Evolutionary conservation across 2,329 filamentous ascomycete genomes (phyloP), one percentile per base, ranked within the genome.

Genomic region (Monosporascus sp.): DNA sequence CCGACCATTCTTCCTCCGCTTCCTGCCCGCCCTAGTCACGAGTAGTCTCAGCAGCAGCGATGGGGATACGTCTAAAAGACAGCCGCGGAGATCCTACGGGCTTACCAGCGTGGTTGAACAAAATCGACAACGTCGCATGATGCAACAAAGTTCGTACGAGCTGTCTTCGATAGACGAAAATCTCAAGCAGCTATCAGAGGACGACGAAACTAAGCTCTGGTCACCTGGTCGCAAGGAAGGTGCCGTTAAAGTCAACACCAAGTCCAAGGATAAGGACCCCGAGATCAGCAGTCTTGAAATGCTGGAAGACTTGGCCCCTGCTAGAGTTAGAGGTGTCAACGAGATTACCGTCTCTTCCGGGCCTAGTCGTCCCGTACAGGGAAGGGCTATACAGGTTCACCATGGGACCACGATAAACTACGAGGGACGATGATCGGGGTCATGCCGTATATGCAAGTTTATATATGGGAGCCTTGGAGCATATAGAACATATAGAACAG

Each of bases 1-100:
- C n/a, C 61, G 61, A 44, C 59, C 59, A 11, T 58, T 61, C 49
- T 56, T 61, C 38, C 26, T 56, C 26, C 59, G 53, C 2, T 58
- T 59, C 47, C 37, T 61, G 6, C 59, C 59, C 1, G 24, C 50
- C 46, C 47, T 60, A 8, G 27, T 60, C 26, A 41, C 4, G 41
- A 44, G 19, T 16, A n/a, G 3, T 20, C 3, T 14, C 14, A 44
- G 27, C n/a, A 36, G 5, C 24, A 17, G 46, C 41, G 22, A 22
- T n/a, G 36, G n/a, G 34, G 26, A 24, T 16, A 31, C 50, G 8
- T 14, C 46, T 7, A 31, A 31, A 34, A 34, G 31, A 14, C 31
- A 34, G 31, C 31, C 3, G 31, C 20, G 7, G 14, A 44, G 14
- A 44, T 44, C 41, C 14, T 52, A 36, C 46, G 51, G 44, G 7